Percentiles rank a stretch among this genome's conserved stretches.
phyloP scores from a whole-genome alignment of 1,284 basidiomycete genomes.

The Grifola frondosa region DNA sequence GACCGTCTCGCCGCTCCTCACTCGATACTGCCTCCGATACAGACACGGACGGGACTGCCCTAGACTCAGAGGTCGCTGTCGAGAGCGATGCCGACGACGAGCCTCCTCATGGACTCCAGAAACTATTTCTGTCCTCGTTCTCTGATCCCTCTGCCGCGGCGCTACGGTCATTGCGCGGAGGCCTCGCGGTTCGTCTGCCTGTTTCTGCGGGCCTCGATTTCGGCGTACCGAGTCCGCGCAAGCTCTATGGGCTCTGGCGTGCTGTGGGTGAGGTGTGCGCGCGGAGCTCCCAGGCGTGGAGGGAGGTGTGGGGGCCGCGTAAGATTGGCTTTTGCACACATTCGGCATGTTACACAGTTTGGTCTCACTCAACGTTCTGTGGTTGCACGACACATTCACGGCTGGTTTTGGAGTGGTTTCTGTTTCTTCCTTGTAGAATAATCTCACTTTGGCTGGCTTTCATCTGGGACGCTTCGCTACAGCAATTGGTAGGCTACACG shows the following conservation, averaged over 20 bases:
- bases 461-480: too few relatives aligned
- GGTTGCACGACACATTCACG: too few relatives aligned
- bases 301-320: conserved; percentile 22
- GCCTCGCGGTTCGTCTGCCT: conserved; percentile 14
- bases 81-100: not conserved
- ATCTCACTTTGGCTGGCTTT: too few relatives aligned
- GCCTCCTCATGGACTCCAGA: conserved; percentile 16
- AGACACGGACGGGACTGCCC: conserved; percentile 3
- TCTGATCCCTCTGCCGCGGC: conserved; percentile 20
- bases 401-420: too few relatives aligned
- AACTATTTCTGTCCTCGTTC: conserved; percentile 18
- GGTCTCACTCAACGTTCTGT: too few relatives aligned
- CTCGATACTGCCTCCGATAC: conserved; percentile 1
- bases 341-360: too few relatives aligned
- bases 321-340: too few relatives aligned
- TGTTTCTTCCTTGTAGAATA: too few relatives aligned
- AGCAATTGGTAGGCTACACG: too few relatives aligned
- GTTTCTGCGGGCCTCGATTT: conserved; percentile 6
- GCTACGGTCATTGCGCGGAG: conserved; percentile 20
- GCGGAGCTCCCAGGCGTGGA: conserved; percentile 23
- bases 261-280: conserved; percentile 19
- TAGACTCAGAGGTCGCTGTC: not conserved
- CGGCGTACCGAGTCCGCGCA: conserved; percentile 6
- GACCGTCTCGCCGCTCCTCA: not conserved
- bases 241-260: conserved; percentile 16